Percentiles rank a stretch among this genome's conserved stretches.
These are phyloP conservation scores for Pseudonitzschia multiseries DNA, from an alignment of 108 stramenopile genomes.

Conservation along the genomic window DNA sequence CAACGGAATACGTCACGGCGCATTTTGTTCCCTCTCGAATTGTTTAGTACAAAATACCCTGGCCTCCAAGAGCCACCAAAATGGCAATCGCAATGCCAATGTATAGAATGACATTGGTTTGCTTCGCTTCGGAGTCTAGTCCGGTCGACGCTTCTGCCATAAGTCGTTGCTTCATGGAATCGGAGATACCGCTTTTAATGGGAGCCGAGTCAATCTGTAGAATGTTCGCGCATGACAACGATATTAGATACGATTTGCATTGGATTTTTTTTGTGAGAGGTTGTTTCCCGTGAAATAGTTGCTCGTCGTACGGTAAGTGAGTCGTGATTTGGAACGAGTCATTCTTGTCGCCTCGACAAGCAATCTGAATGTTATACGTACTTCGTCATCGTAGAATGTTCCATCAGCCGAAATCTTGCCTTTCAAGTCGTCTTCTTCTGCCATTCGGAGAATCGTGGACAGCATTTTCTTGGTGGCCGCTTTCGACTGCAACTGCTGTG, in stretches of 20 bases:
- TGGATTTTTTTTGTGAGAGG: not conserved
- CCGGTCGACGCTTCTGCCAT: slow-evolving; percentile 73
- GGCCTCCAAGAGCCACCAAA: slow-evolving; percentile 63
- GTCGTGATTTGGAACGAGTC: too few species aligned
- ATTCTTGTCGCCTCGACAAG: too few species aligned
- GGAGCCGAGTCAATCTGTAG: slow-evolving; percentile 31
- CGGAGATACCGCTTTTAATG: slow-evolving; percentile 56
- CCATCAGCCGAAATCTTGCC: slow-evolving; percentile 34
- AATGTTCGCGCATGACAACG: too few species aligned
- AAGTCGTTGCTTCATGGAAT: slow-evolving; percentile 66
- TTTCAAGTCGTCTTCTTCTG: not conserved
- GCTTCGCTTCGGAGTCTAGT: slow-evolving; percentile 63
- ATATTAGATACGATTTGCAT: too few species aligned
- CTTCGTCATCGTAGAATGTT: slow-evolving; percentile 65
- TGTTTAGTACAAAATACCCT: slow-evolving; percentile 69
- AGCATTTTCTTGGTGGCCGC: too few species aligned
- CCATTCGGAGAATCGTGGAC: slow-evolving; percentile 12
- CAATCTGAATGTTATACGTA: slow-evolving; percentile 1
- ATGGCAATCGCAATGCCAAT: slow-evolving; percentile 61
- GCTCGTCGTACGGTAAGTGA: too few species aligned
- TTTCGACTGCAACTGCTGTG: not conserved
- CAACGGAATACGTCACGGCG: too few species aligned
- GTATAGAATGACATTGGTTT: slow-evolving; percentile 78
- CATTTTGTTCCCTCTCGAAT: not conserved
- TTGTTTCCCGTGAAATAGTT: too few species aligned